These are phyloP conservation scores for Chalciporus chontae DNA, from an alignment of 768 basidiomycete species.

Conservation along the genomic window DNA sequence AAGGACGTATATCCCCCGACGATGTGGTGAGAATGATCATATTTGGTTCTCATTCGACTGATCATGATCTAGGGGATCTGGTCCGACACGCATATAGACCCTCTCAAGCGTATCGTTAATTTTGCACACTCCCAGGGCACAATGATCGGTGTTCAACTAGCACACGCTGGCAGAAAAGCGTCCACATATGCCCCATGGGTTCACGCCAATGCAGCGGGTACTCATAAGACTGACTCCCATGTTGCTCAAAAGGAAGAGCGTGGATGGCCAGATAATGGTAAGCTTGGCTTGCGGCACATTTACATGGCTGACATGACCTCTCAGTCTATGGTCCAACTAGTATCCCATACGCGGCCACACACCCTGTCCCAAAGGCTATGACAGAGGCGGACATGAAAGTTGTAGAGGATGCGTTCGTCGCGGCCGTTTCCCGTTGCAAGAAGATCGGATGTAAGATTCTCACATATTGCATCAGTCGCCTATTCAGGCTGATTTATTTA, in stretches of 20 bases:
- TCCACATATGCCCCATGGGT: slow-evolving; percentile 71
- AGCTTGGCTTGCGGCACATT: slow-evolving; percentile 4
- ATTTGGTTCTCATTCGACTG: not conserved
- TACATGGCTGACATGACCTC: not conserved
- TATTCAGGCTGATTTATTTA: slow-evolving; percentile 7
- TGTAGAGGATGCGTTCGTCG: slow-evolving; percentile 59
- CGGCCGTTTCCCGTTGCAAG: slow-evolving; percentile 52
- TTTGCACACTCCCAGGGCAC: slow-evolving; percentile 70
- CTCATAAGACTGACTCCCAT: slow-evolving; percentile 26
- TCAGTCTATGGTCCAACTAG: slow-evolving; percentile 62
- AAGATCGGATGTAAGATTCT: slow-evolving; percentile 54
- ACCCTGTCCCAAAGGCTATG: slow-evolving; percentile 58
- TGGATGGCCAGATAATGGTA: slow-evolving; percentile 71
- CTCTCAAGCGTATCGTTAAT: slow-evolving; percentile 66
- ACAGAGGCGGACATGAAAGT: slow-evolving; percentile 49
- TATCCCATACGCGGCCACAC: slow-evolving; percentile 50
- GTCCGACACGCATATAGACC: slow-evolving; percentile 71
- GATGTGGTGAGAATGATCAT: slow-evolving; percentile 50
- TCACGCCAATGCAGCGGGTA: slow-evolving; percentile 33
- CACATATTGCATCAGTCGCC: not conserved
- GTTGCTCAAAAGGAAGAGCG: slow-evolving; percentile 47
- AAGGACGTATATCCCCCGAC: slow-evolving; percentile 74
- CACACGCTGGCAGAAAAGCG: slow-evolving; percentile 72
- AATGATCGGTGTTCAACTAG: slow-evolving; percentile 74
- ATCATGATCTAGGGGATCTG: slow-evolving; percentile 52